phyloP scores from a whole-genome alignment of 345 rosid species.

The Hevea brasiliensis region DNA sequence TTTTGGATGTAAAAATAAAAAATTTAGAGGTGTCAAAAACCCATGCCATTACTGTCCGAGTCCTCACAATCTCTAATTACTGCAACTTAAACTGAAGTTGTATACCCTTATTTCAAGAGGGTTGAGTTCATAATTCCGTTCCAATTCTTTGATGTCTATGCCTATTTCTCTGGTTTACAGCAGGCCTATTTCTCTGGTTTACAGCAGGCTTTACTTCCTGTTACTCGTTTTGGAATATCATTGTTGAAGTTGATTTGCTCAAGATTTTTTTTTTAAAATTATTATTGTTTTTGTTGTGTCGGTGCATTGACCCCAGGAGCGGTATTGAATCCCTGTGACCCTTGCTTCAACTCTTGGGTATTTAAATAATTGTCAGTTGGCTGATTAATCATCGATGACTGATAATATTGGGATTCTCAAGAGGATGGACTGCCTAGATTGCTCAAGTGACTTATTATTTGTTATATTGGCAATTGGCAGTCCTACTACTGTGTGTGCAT shows the following conservation, averaged over 20 bases:
- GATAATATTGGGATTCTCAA: no score
- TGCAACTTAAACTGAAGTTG: constrained; percentile 13
- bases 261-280: no score
- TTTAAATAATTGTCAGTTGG: no score
- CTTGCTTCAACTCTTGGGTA: not conserved
- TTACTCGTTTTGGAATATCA: not conserved
- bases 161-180: not conserved
- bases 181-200: not conserved
- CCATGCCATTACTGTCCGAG: constrained; percentile 11
- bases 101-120: constrained; percentile 11
- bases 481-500: no score
- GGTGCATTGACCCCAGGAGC: no score
- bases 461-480: no score
- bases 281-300: not conserved
- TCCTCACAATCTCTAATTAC: constrained; percentile 5
- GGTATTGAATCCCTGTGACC: not conserved
- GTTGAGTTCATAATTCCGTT: constrained; percentile 4
- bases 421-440: no score
- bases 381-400: no score
- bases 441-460: no score
- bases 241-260: not conserved
- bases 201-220: not conserved
- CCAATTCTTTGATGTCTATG: not conserved
- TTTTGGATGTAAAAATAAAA: constrained; percentile 40
- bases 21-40: constrained; percentile 22